phyloP scores from a whole-genome alignment of 1,139 yeast genomes.

The Scheffersomyces lignicola region DNA sequence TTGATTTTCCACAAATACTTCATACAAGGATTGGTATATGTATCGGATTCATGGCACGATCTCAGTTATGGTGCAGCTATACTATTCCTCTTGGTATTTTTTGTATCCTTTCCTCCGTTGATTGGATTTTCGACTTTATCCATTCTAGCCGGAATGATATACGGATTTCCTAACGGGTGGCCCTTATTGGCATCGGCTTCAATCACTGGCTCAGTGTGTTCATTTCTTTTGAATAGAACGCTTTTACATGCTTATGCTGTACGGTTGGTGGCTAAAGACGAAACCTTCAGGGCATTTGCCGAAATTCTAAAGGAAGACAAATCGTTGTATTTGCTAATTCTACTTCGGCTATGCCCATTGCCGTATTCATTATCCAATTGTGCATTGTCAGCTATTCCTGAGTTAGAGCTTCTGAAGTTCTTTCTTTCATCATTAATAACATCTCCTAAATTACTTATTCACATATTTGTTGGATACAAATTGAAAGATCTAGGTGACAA shows the following conservation, averaged over 20 bases:
- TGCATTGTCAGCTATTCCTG: conserved; percentile 84
- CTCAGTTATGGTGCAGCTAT: conserved; percentile 52
- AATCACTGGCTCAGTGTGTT: conserved; percentile 66
- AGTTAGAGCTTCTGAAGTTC: conserved; percentile 61
- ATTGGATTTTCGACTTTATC: conserved; percentile 77
- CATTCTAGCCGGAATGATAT: conserved; percentile 75
- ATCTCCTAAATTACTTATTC: conserved; percentile 78
- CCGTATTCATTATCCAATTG: conserved; percentile 94
- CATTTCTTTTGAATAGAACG: conserved; percentile 70
- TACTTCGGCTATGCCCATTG: conserved; percentile 83
- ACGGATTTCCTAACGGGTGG: conserved; percentile 85
- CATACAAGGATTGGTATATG: conserved; percentile 39
- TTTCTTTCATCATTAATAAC: conserved; percentile 71
- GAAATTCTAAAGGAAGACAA: conserved; percentile 65
- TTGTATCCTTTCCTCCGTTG: conserved; percentile 78
- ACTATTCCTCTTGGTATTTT: conserved; percentile 46
- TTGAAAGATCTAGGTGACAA: conserved; percentile 67
- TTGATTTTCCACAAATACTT: conserved; percentile 51
- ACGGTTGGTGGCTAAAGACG: conserved; percentile 49
- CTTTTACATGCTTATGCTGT: conserved; percentile 58
- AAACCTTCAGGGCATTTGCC: conserved; percentile 72
- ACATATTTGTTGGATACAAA: conserved; percentile 78
- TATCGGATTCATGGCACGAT: conserved; percentile 49
- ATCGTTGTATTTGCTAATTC: conserved; percentile 63
- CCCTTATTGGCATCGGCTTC: conserved; percentile 69